A percentile compares a stretch with the other conserved stretches of the same genome.
These are phyloP conservation scores for Aureobasidium uvarum DNA, from an alignment of 2,329 filamentous ascomycete species.

Conservation along the genomic window DNA sequence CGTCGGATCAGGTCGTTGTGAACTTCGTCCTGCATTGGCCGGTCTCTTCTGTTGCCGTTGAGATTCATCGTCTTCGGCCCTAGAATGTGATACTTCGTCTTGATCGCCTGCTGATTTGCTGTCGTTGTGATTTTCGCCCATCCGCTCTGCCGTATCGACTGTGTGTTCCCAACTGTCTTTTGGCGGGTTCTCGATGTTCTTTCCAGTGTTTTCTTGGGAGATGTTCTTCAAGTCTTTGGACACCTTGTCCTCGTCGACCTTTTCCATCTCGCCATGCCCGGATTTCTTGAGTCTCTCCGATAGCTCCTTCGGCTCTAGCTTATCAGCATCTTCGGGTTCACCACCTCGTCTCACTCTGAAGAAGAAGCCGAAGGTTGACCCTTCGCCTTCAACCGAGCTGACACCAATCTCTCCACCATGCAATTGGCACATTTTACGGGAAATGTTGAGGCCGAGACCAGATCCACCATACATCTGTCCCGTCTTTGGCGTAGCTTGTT, in stretches of 20 bases:
- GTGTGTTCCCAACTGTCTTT: constrained; percentile 23
- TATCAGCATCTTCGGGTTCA: constrained; percentile 31
- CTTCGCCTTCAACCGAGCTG: constrained; percentile 39
- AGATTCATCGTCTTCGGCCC: background rate
- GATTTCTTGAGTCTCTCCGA: background rate
- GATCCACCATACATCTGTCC: constrained; percentile 40
- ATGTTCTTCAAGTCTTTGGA: constrained; percentile 35
- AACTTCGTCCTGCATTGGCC: constrained; percentile 4
- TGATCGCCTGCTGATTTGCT: background rate
- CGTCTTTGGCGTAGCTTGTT: constrained; percentile 28
- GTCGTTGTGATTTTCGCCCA: background rate
- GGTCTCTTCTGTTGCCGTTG: constrained; percentile 14
- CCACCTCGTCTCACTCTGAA: constrained; percentile 39
- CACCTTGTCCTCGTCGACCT: constrained; percentile 28
- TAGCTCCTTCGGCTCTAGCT: constrained; percentile 27
- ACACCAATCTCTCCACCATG: constrained; percentile 50
- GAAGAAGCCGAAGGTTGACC: constrained; percentile 49
- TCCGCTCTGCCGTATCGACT: background rate
- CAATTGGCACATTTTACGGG: constrained; percentile 45
- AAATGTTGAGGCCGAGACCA: constrained; percentile 48
- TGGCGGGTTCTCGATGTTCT: background rate
- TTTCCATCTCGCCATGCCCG: background rate
- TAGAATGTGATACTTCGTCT: background rate
- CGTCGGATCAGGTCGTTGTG: constrained; percentile 3
- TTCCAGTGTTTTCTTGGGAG: background rate